Evolutionary conservation across 1,139 yeast genomes (phyloP), one percentile per base, ranked within the genome.

Genomic region (Diutina rugosa): DNA sequence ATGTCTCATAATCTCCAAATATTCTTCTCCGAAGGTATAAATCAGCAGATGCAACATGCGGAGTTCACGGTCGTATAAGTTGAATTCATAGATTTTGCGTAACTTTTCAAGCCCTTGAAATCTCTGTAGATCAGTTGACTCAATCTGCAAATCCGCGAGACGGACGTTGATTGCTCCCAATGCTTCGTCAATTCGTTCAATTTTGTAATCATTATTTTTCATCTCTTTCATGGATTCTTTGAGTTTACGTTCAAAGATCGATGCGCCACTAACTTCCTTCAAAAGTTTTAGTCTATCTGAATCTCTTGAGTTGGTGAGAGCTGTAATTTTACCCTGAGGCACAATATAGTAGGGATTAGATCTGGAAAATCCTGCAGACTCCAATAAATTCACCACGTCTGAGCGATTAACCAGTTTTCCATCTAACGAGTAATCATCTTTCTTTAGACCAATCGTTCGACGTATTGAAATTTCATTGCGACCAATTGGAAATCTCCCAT

Each of bases 201-300:
- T 78, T 63, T 90, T 89, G 60, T 76, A 77, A 59, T 80, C 81
- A 0, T 96, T 84, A 58, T 81, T 84, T 12, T 73, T 74, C 90
- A 93, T 88, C 63, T 90, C 93, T 63, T 85, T 86, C 61, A 79
- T 72, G 1, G 97, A 88, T 58, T 90, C 96, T 58, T 80, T 80
- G 57, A 91, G 73, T 64, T 90, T 88, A 55, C 79, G 74, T 66
- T 93, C 99, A 69, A 93, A 93, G 1, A 91, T 88, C 58, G 85
- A 86, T 0, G 98, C 97, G 16, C 99, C 99, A 56, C 97, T 95
- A 41, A 91, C 97, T 65, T 90, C 97, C 63, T 93, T 90, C 61
- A 93, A 73, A 51, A 91, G 72, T 41, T 82, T 78, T 58, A 93
- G 74, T 59, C 98, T 78, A 65, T 91, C 97, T 3, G 80, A 67